Conservation (phyloP, 345 rosid species). For the Melaleuca alternifolia region DNA sequence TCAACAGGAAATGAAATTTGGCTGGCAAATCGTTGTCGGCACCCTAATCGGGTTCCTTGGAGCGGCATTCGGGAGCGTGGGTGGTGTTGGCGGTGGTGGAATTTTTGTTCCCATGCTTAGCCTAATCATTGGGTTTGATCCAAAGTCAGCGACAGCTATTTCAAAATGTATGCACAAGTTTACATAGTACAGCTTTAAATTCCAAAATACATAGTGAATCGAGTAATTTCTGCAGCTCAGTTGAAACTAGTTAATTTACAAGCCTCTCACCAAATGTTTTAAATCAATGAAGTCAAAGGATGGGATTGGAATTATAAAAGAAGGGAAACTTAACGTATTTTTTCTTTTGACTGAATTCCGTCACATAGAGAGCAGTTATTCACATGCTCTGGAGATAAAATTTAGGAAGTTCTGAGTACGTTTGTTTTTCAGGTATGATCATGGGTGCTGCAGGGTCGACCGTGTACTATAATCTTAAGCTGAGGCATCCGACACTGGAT, state of each 20-base stretch:
- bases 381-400: neutral
- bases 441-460: conserved; percentile 78
- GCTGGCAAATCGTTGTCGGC: conserved; percentile 63
- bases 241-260: neutral
- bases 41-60: conserved; percentile 67
- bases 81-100: conserved; percentile 51
- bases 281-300: neutral
- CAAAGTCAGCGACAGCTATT: conserved; percentile 73
- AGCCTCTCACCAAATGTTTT: neutral
- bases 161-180: conserved; percentile 53
- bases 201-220: neutral
- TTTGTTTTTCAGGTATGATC: conserved; percentile 55
- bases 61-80: conserved; percentile 85
- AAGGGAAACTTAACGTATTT: neutral
- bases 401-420: neutral
- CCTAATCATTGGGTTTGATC: conserved; percentile 71
- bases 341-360: neutral
- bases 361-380: neutral
- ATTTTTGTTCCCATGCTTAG: conserved; percentile 67
- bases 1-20: conserved; percentile 55
- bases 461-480: conserved; percentile 66
- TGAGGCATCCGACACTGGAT: conserved; percentile 68
- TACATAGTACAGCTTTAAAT: neutral
- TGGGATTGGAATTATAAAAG: neutral
- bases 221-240: neutral